These are phyloP conservation scores for Aotearoamyces nothofagi DNA, from an alignment of 2,329 filamentous ascomycete genomes.

Conservation along the genomic window DNA sequence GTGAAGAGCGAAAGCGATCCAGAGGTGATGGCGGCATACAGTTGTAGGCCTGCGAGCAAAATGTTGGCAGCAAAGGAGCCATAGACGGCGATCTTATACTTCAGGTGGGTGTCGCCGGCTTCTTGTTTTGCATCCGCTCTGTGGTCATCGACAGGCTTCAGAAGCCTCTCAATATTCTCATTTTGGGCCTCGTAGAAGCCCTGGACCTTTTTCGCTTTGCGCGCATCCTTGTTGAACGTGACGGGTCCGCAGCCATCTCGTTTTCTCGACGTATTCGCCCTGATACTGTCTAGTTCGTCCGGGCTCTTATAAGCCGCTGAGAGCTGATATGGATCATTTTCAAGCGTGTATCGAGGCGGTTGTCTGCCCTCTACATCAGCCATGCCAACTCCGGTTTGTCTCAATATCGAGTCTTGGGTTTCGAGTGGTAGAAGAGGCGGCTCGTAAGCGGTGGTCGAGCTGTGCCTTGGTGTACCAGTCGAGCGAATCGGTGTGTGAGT, in stretches of 20 bases:
- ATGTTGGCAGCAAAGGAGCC: conserved; percentile 69
- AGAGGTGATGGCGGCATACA: conserved; percentile 78
- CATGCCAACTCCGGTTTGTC: conserved; percentile 11
- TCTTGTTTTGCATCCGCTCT: conserved; percentile 61
- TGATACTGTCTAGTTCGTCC: conserved; percentile 61
- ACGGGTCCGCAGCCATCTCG: conserved; percentile 33
- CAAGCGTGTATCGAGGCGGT: conserved; percentile 19
- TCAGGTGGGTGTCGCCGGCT: conserved; percentile 66
- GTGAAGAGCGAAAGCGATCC: conserved; percentile 92
- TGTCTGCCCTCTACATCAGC: conserved; percentile 27
- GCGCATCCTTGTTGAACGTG: conserved; percentile 20
- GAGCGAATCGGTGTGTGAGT: conserved; percentile 13
- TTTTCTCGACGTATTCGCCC: conserved; percentile 68
- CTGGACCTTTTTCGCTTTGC: conserved; percentile 35
- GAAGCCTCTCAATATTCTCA: conserved; percentile 77
- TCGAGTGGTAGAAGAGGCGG: conserved; percentile 12
- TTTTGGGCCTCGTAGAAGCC: conserved; percentile 87
- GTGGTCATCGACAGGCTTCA: conserved; percentile 90
- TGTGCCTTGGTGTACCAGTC: conserved; percentile 15
- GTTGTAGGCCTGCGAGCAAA: conserved; percentile 61
- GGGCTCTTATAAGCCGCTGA: conserved; percentile 63
- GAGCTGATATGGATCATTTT: conserved; percentile 72
- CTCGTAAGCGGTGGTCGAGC: conserved; percentile 26
- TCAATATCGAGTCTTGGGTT: conserved; percentile 14
- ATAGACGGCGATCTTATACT: conserved; percentile 48